phyloP scores from a whole-genome alignment of 257 asterid species.

The Paraleonurus japonicus region DNA sequence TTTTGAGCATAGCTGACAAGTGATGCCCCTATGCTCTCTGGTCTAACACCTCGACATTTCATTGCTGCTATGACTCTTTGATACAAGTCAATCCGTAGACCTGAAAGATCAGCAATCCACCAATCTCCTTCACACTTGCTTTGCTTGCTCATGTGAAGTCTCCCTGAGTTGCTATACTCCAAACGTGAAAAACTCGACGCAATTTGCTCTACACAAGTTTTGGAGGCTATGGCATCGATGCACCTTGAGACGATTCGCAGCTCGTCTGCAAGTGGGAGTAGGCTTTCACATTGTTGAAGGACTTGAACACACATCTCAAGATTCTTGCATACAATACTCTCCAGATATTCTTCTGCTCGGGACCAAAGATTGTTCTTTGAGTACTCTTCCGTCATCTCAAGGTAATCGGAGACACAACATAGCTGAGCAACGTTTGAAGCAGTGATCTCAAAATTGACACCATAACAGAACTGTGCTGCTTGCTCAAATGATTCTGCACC shows the following conservation, averaged over 20 bases:
- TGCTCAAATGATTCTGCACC: conserved; percentile 73
- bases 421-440: conserved; percentile 73
- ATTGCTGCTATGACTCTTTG: conserved; percentile 72
- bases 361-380: conserved; percentile 65
- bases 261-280: conserved; percentile 88
- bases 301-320: conserved; percentile 80
- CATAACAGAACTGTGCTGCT: conserved; percentile 87
- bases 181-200: conserved; percentile 86
- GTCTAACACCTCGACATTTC: conserved; percentile 93
- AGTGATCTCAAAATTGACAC: conserved; percentile 82
- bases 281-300: conserved; percentile 65
- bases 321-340: conserved; percentile 62
- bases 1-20: conserved; percentile 79
- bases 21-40: conserved; percentile 88
- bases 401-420: conserved; percentile 65
- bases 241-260: conserved; percentile 55
- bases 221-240: conserved; percentile 82
- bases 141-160: conserved; percentile 87
- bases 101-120: conserved; percentile 88
- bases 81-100: conserved; percentile 62
- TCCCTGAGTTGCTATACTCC: conserved; percentile 86
- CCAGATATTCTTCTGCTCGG: conserved; percentile 74
- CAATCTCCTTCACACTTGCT: conserved; percentile 68
- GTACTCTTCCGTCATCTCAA: conserved; percentile 81
- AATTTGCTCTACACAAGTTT: conserved; percentile 90